Evolutionary conservation across 345 rosid genomes (phyloP).

Genomic region (Streptanthus diversifolius): DNA sequence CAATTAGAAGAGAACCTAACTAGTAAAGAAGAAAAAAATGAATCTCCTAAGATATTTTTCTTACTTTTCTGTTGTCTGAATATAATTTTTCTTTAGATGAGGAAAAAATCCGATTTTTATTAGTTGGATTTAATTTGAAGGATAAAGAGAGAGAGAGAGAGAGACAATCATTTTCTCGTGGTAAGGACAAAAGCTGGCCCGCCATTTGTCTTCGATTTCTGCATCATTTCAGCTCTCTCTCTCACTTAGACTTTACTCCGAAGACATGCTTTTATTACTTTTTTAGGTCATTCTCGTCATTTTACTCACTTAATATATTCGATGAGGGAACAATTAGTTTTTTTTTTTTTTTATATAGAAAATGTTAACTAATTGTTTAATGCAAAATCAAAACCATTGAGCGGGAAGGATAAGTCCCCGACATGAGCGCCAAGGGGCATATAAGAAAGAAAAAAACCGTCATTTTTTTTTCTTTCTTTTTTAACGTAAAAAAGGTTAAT

Average conservation of each 20-base stretch:
- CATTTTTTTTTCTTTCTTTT: background rate
- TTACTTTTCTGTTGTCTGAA: background rate
- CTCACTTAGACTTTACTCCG: constrained; percentile 36
- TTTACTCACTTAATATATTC: background rate
- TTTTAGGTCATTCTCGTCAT: constrained; percentile 2
- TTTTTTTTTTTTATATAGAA: background rate
- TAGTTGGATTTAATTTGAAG: background rate
- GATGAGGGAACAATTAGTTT: constrained; percentile 2
- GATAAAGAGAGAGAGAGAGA: background rate
- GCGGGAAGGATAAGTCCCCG: constrained; percentile 33
- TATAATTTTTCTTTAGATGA: background rate
- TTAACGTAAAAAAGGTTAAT: background rate
- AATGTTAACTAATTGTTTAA: background rate
- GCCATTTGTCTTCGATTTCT: constrained; percentile 32
- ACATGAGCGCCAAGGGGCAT: constrained; percentile 27
- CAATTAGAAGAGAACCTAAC: background rate
- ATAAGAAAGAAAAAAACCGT: background rate
- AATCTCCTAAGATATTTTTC: constrained; percentile 9
- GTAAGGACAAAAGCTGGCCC: constrained; percentile 41
- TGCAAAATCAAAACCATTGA: constrained; percentile 23
- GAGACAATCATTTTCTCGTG: constrained; percentile 30
- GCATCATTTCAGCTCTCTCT: constrained; percentile 32
- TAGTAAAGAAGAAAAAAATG: background rate
- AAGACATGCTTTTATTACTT: constrained; percentile 34
- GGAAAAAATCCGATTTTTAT: background rate